These are phyloP conservation scores for Phoma herbarum DNA, from an alignment of 2,329 filamentous ascomycete species.

Conservation along the genomic window DNA sequence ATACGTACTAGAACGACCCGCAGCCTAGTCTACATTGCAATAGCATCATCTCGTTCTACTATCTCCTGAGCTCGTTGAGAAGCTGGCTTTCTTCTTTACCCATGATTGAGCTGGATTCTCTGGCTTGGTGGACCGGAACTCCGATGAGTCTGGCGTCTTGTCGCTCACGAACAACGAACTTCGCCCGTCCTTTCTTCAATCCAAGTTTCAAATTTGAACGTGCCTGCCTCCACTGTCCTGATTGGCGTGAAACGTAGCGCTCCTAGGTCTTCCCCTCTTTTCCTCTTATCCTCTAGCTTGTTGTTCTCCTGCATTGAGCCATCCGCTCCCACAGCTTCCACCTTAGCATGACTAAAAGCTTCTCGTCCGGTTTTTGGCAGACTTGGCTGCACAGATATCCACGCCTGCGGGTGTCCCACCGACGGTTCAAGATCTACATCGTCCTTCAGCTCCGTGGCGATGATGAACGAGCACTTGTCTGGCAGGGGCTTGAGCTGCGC, in stretches of 20 bases:
- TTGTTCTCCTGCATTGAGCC: conserved; percentile 29
- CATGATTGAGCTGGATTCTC: background rate
- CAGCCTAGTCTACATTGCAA: background rate
- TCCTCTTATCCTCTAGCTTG: conserved; percentile 14
- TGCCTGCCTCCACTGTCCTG: conserved; percentile 69
- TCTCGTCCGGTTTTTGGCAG: conserved; percentile 47
- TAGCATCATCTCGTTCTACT: background rate
- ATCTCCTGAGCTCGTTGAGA: conserved; percentile 29
- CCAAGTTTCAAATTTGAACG: conserved; percentile 74
- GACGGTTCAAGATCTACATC: conserved; percentile 61
- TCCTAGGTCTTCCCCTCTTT: conserved; percentile 54
- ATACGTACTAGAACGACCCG: background rate
- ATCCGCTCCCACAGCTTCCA: conserved; percentile 11
- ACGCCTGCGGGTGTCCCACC: conserved; percentile 62
- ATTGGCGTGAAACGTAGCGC: conserved; percentile 68
- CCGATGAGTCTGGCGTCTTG: background rate
- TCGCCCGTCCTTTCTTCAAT: conserved; percentile 70
- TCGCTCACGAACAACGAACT: conserved; percentile 47
- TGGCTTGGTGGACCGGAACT: background rate
- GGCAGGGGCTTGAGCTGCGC: conserved; percentile 68
- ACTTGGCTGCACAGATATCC: conserved; percentile 67
- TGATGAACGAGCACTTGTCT: conserved; percentile 73
- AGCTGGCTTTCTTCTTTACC: conserved; percentile 4
- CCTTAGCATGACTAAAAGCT: background rate
- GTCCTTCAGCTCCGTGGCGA: conserved; percentile 77